These are phyloP conservation scores for Rhizopogon salebrosus DNA, from an alignment of 768 basidiomycete genomes.

Conservation along the genomic window DNA sequence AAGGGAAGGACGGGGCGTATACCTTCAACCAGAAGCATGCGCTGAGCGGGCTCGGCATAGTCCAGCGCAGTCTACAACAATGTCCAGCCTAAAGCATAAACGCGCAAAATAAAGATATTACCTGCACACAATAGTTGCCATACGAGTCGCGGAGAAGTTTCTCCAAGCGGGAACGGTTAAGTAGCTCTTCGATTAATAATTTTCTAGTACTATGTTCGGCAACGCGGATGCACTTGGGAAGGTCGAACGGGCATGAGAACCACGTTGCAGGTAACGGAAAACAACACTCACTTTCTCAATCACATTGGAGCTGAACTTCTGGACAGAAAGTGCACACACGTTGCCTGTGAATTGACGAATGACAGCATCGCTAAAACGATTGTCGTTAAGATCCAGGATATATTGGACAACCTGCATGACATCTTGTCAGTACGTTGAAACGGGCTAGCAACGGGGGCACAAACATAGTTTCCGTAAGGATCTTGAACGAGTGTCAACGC, in stretches of 20 bases:
- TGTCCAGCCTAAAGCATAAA: constrained; percentile 14
- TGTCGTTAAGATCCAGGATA: constrained; percentile 96
- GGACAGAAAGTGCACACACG: constrained; percentile 94
- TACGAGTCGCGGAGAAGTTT: constrained; percentile 95
- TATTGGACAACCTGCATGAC: constrained; percentile 84
- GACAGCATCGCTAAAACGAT: constrained; percentile 94
- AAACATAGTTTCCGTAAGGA: constrained; percentile 88
- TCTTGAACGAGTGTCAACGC: constrained; percentile 97
- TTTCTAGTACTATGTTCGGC: constrained; percentile 94
- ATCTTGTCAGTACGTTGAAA: neutral
- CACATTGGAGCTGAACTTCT: constrained; percentile 99
- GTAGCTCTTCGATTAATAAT: constrained; percentile 88
- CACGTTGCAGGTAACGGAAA: too few species aligned
- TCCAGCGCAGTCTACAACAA: constrained; percentile 82
- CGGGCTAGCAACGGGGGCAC: constrained; percentile 18
- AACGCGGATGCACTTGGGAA: constrained; percentile 80
- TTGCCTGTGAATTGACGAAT: constrained; percentile 98
- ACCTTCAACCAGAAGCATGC: constrained; percentile 89
- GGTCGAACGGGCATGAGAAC: neutral
- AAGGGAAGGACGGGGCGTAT: constrained; percentile 98
- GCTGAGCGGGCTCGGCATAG: constrained; percentile 93
- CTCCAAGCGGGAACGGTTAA: constrained; percentile 92
- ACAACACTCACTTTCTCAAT: constrained; percentile 74
- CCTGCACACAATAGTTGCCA: constrained; percentile 93
- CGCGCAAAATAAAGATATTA: constrained; percentile 24